Base-by-base conservation (phyloP, 2,329 filamentous ascomycete genomes). In the Colletotrichum sp. region DNA sequence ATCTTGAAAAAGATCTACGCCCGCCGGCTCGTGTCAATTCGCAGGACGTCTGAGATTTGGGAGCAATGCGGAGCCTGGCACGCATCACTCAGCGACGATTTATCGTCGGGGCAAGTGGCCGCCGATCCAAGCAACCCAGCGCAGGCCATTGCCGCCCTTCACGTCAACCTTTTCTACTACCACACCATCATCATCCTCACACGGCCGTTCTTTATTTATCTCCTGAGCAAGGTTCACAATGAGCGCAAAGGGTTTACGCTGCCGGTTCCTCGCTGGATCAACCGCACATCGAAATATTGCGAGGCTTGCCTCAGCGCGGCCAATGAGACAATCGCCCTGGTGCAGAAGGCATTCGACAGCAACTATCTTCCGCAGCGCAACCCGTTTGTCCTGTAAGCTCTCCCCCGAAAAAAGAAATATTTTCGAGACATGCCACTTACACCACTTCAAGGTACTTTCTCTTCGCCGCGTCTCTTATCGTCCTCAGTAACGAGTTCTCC, bases 171-270 rank as follows among this genome's bases (percentile, higher is more conserved):
- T 28, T 85, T 93, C 44, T 90, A 93, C 73, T 90, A 88, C 71
- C 92, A 94, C 80, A 90, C 91, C 1, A 88, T 93, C 57, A 89
- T 94, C 30, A 85, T 94, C 0, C 86, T 94, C 2, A 92, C 91
- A 2, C 87, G 92, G 32, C 92, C 93, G 0, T 94, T 94, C 80
- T 92, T 94, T 74, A 83, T 93, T 16, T 90, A 89, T 73, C 86
- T 92, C 15, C 85, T 92, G 55, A 90, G 86, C 71, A 83, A 85
- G 80, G 80, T 82, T 3, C 82, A 83, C 44, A 80, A 82, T 76
- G 80, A 85, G 73, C 79, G 82, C 64, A 78, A 84, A 72, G 71
- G 80, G 67, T 77, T 77, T 60, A 34, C 59, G 16, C 32, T 78
- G 15, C 72, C 72, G 24, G 76, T 78, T 8, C 76, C 76, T 9